Percentiles rank a stretch among this genome's conserved stretches.
These are phyloP conservation scores for Heliamphora exappendiculata DNA, from an alignment of 148 eudicot genomes.

Conservation along the genomic window DNA sequence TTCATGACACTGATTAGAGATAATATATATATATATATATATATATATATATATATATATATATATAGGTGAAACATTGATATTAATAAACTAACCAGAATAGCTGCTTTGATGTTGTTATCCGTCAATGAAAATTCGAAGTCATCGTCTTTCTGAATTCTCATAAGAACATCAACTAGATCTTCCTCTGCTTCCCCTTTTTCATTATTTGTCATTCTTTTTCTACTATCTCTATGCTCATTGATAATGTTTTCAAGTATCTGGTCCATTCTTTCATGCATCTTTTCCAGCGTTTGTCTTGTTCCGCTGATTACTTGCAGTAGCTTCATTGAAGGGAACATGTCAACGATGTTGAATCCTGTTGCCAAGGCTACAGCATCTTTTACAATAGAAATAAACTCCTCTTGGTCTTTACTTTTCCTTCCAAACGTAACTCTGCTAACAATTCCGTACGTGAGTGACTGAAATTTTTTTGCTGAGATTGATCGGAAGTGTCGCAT, in stretches of 20 bases:
- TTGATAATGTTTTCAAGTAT: conserved; percentile 13
- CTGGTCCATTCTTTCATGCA: conserved; percentile 4
- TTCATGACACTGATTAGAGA: too few species aligned
- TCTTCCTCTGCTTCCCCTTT: background rate
- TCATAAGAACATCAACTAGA: conserved; percentile 4
- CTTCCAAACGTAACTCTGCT: background rate
- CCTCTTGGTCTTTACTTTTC: conserved; percentile 17
- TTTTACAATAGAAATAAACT: conserved; percentile 7
- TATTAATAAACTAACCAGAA: conserved; percentile 16
- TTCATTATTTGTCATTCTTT: background rate
- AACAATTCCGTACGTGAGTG: background rate
- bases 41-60: background rate
- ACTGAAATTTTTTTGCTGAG: background rate
- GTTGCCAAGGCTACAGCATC: background rate
- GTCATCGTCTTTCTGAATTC: background rate
- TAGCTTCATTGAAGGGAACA: conserved; percentile 21
- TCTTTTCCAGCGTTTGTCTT: conserved; percentile 1
- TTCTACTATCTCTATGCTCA: conserved; percentile 7
- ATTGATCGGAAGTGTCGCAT: background rate
- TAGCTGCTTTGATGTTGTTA: conserved; percentile 26
- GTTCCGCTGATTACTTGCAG: conserved; percentile 14
- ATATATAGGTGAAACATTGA: background rate
- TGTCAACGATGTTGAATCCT: conserved; percentile 21
- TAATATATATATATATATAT: too few species aligned
- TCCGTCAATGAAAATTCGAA: conserved; percentile 2